phyloP scores from a whole-genome alignment of 2,329 filamentous ascomycete genomes.

The Nothophoma quercina region DNA sequence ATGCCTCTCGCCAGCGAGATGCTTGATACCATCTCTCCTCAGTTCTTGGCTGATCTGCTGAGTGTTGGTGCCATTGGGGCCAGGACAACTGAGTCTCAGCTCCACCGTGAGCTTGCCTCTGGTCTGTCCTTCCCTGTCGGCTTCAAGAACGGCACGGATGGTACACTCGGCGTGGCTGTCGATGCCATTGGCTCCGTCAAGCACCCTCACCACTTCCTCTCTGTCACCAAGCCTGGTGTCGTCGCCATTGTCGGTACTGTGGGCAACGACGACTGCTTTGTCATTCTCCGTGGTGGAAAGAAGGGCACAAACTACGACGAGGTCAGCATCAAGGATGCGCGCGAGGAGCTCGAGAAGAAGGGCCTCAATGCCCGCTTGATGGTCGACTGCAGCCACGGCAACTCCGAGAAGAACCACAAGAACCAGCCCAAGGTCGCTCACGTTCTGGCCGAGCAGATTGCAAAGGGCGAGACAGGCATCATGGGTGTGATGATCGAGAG shows the following conservation, averaged over 20 bases:
- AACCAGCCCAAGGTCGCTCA: slow-evolving; percentile 96
- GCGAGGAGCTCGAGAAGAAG: slow-evolving; percentile 77
- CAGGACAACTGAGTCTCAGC: slow-evolving; percentile 94
- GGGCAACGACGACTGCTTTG: slow-evolving; percentile 97
- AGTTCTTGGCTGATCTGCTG: slow-evolving; percentile 92
- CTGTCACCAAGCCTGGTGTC: slow-evolving; percentile 94
- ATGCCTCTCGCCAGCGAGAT: slow-evolving; percentile 98
- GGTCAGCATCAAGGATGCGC: slow-evolving; percentile 82
- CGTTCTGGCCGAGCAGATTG: slow-evolving; percentile 82
- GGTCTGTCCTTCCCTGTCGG: slow-evolving; percentile 96
- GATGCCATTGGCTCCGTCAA: slow-evolving; percentile 93
- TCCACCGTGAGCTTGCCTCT: slow-evolving; percentile 92
- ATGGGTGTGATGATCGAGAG: slow-evolving; percentile 99
- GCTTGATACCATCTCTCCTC: slow-evolving; percentile 96
- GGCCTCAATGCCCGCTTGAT: slow-evolving; percentile 81
- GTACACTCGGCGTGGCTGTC: slow-evolving; percentile 85
- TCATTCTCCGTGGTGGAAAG: slow-evolving; percentile 90
- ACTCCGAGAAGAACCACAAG: slow-evolving; percentile 93
- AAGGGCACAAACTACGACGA: slow-evolving; percentile 94
- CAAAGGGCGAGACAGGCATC: slow-evolving; percentile 81
- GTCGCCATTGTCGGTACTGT: slow-evolving; percentile 93
- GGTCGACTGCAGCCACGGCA: slow-evolving; percentile 98
- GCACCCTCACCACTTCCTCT: slow-evolving; percentile 95
- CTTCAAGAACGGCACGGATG: slow-evolving; percentile 99
- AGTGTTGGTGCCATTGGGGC: slow-evolving; percentile 93